These are phyloP conservation scores for Ceratobasidium sp. DNA, from an alignment of 1,284 basidiomycete genomes.

Conservation along the genomic window DNA sequence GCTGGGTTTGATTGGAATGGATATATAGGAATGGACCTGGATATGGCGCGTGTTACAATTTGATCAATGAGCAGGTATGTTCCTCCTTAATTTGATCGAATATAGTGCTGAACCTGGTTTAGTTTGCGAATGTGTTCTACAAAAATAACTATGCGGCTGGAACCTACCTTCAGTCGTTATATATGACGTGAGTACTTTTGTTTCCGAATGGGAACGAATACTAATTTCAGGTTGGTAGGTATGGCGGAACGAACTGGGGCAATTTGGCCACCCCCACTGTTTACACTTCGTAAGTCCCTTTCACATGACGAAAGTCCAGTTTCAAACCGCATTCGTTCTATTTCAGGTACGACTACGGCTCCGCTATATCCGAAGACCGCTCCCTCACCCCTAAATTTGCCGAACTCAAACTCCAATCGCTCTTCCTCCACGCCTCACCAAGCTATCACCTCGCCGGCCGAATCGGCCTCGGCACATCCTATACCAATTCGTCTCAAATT, in stretches of 20 bases:
- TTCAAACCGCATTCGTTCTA: too few species aligned
- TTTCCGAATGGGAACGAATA: neutral
- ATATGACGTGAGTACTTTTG: conserved; percentile 54
- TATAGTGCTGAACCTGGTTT: neutral
- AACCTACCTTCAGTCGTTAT: conserved; percentile 60
- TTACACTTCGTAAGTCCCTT: conserved; percentile 62
- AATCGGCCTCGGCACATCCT: conserved; percentile 16
- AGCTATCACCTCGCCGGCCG: conserved; percentile 46
- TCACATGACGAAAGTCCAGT: neutral
- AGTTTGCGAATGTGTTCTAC: conserved; percentile 45
- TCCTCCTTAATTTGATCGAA: too few species aligned
- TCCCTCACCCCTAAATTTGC: conserved; percentile 48
- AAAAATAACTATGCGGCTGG: conserved; percentile 62
- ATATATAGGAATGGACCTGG: conserved; percentile 45
- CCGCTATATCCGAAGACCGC: conserved; percentile 49
- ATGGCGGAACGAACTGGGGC: conserved; percentile 66
- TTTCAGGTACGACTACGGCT: neutral
- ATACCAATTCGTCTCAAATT: conserved; percentile 50
- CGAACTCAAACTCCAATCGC: conserved; percentile 50
- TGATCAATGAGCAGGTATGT: conserved; percentile 38
- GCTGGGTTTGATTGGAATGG: conserved; percentile 54
- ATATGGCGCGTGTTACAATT: conserved; percentile 28
- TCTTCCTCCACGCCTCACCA: conserved; percentile 49
- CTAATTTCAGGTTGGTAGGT: conserved; percentile 53
- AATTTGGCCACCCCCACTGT: conserved; percentile 62